Conservation (phyloP, 148 eudicot species). For the Bassia scoparia region DNA sequence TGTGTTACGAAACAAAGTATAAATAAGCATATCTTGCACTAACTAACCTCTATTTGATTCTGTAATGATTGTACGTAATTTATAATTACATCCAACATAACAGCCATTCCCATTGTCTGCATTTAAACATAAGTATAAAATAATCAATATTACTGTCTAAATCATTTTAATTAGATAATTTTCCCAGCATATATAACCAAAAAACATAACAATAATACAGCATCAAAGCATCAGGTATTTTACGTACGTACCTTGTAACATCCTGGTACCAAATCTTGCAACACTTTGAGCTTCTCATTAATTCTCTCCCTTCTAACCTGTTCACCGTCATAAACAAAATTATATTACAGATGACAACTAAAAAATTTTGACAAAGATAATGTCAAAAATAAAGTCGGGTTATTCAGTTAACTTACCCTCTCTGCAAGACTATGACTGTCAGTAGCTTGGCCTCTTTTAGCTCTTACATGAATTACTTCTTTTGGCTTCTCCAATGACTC, state of each 20-base stretch:
- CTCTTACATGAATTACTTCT: constrained; percentile 83
- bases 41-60: constrained; percentile 87
- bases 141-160: too few species aligned
- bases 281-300: constrained; percentile 62
- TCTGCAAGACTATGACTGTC: constrained; percentile 86
- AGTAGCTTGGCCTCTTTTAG: constrained; percentile 86
- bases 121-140: not conserved
- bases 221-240: not conserved
- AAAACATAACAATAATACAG: too few species aligned
- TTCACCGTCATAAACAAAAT: not conserved
- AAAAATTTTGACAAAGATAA: too few species aligned
- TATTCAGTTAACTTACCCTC: constrained; percentile 39
- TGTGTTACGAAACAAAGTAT: too few species aligned
- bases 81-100: constrained; percentile 81
- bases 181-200: too few species aligned
- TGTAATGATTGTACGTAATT: constrained; percentile 71
- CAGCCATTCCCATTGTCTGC: constrained; percentile 95
- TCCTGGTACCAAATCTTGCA: constrained; percentile 83
- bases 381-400: too few species aligned
- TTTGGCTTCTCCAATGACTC: constrained; percentile 44
- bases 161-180: too few species aligned
- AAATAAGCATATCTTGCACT: constrained; percentile 8
- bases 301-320: constrained; percentile 73
- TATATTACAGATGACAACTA: too few species aligned
- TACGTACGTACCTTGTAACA: constrained; percentile 60